Conservation (phyloP, 805 yeast genomes). For the Cyberlindnera veronae region DNA sequence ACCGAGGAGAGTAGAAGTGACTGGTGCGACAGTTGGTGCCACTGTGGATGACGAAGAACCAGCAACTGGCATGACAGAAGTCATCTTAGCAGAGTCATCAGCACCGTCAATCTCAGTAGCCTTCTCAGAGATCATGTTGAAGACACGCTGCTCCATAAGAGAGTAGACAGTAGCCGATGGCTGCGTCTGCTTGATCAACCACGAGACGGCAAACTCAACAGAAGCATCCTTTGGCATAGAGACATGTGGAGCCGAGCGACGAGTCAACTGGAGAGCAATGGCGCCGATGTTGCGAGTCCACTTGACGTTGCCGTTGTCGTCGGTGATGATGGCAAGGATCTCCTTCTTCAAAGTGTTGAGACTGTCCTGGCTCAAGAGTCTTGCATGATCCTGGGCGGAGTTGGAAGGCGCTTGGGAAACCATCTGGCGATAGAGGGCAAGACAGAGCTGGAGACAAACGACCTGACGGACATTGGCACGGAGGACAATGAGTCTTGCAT, state of each 20-base stretch:
- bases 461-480: constrained; percentile 85
- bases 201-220: constrained; percentile 58
- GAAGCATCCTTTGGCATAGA: constrained; percentile 15
- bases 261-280: constrained; percentile 64
- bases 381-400: constrained; percentile 24
- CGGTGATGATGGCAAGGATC: constrained; percentile 74
- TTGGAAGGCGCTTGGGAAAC: constrained; percentile 30
- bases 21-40: constrained; percentile 13
- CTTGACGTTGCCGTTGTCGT: constrained; percentile 81
- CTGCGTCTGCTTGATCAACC: constrained; percentile 85
- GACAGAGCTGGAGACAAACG: constrained; percentile 73
- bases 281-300: constrained; percentile 83
- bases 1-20: constrained; percentile 12
- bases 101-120: constrained; percentile 31
- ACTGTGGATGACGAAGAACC: constrained; percentile 12
- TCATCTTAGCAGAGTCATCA: constrained; percentile 10
- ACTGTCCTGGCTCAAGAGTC: constrained; percentile 34
- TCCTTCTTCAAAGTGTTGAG: constrained; percentile 57
- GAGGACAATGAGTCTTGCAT: constrained; percentile 68
- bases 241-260: constrained; percentile 33
- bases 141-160: constrained; percentile 65
- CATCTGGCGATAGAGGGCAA: constrained; percentile 69
- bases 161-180: constrained; percentile 76
- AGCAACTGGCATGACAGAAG: constrained; percentile 10
- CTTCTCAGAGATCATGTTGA: constrained; percentile 42